Conservation (phyloP, 2,329 filamentous ascomycete species). For the Aspergillus thermomutatus region DNA sequence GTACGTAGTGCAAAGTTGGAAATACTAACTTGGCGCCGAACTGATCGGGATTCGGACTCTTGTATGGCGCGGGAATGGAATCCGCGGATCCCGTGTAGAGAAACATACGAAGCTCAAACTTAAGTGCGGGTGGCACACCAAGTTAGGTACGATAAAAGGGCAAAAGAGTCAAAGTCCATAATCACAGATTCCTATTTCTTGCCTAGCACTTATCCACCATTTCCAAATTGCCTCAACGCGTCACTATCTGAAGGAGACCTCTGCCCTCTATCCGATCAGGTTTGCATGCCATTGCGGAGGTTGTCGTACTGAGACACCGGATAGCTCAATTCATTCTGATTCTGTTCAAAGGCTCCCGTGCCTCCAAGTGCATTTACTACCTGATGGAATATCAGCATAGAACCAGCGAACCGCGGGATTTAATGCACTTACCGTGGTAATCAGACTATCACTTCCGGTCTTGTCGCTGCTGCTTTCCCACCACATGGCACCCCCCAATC, state of each 20-base stretch:
- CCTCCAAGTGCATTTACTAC: slow-evolving; percentile 36
- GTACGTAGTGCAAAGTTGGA: too few relatives aligned
- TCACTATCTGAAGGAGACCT: too few relatives aligned
- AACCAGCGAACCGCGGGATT: background rate
- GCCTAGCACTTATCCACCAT: background rate
- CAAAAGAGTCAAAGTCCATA: background rate
- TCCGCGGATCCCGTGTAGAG: too few relatives aligned
- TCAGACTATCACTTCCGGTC: slow-evolving; percentile 62
- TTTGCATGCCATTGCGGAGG: slow-evolving; percentile 37
- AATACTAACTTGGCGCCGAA: too few relatives aligned
- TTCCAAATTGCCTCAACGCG: background rate
- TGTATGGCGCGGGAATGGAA: too few relatives aligned
- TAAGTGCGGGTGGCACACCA: too few relatives aligned
- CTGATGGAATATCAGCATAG: slow-evolving; percentile 5
- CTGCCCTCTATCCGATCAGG: background rate
- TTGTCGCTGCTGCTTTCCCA: slow-evolving; percentile 86
- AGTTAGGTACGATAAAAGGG: too few relatives aligned
- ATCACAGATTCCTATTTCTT: background rate
- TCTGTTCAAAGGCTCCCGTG: slow-evolving; percentile 40
- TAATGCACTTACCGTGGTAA: slow-evolving; percentile 47
- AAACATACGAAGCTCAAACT: too few relatives aligned
- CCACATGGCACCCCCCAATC: slow-evolving; percentile 92
- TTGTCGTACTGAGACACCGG: slow-evolving; percentile 55
- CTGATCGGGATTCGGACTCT: too few relatives aligned
- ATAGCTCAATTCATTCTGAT: slow-evolving; percentile 49